Evolutionary conservation across 495 filamentous ascomycete genomes (phyloP), one percentile per base, ranked within the genome.

Genomic region (Penicillium dipodomyicola): DNA sequence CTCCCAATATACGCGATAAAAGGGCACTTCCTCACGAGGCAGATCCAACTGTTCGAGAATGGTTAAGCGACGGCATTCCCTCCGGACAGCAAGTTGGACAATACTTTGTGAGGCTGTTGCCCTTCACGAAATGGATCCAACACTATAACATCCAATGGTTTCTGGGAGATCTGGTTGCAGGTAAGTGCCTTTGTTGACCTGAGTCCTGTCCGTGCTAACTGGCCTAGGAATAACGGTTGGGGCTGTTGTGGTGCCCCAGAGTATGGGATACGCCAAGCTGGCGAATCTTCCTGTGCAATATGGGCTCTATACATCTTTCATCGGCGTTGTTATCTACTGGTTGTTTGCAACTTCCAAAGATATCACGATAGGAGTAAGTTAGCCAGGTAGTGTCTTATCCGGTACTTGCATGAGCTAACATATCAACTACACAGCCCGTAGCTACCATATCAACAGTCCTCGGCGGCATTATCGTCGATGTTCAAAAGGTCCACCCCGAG

Each of bases 301-400:
- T 65, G 93, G 93, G 42, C 77, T 97, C 0, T 97, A 97, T 67
- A 91, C 92, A 0, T 96, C 92, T 0, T 97, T 97, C 64, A 95
- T 96, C 86, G 93, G 93, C 9, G 92, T 96, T 2, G 65, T 96
- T 46, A 70, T 96, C 50, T 97, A 97, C 63, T 96, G 92, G 92
- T 91, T 96, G 68, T 96, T 97, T 60, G 92, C 92, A 2, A 97
- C 92, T 1, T 96, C 93, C 0, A 97, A 97, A 65, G 92, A 97
- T 69, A 96, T 97, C 66, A 96, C 92, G 8, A 96, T 97, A 47
- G 92, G 92, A 15, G 89, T 92, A 75, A 77, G 88, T 23, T 82
- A 29, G 0, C 20, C 19, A 17, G 19, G 6, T 11, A 17, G 3
- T 27, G 6, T 17, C 12, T 22, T 9, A n/a, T 40, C 41, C 14